phyloP scores from a whole-genome alignment of 306 rosid species.

The Rosa chinensis region DNA sequence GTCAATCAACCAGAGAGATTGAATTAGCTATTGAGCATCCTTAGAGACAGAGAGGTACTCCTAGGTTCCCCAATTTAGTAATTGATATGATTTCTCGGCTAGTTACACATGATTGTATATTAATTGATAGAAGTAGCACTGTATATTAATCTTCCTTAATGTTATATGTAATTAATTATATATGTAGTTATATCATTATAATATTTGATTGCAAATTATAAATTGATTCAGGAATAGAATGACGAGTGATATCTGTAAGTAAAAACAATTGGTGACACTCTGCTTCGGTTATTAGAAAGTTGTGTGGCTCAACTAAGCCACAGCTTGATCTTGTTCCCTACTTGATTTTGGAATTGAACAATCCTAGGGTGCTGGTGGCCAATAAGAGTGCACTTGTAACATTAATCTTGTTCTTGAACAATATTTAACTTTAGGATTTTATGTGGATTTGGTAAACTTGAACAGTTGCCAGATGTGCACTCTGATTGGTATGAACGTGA shows the following conservation, averaged over 20 bases:
- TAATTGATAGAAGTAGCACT: background rate
- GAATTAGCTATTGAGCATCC: constrained; percentile 6
- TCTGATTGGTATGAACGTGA: no score
- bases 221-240: background rate
- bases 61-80: background rate
- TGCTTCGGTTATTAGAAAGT: background rate
- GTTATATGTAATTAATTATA: background rate
- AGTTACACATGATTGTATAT: background rate
- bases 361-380: background rate
- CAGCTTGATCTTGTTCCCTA: background rate
- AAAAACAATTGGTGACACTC: background rate
- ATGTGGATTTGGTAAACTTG: no score
- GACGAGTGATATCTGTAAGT: background rate
- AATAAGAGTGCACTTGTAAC: no score
- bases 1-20: background rate
- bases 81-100: background rate
- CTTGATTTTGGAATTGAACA: background rate
- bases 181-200: background rate
- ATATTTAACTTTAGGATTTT: no score
- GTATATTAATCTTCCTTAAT: background rate
- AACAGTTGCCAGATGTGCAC: no score
- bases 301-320: background rate
- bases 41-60: background rate
- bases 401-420: no score
- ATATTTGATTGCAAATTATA: background rate